phyloP scores from a whole-genome alignment of 495 filamentous ascomycete species.

The Hyaloscypha bicolor region DNA sequence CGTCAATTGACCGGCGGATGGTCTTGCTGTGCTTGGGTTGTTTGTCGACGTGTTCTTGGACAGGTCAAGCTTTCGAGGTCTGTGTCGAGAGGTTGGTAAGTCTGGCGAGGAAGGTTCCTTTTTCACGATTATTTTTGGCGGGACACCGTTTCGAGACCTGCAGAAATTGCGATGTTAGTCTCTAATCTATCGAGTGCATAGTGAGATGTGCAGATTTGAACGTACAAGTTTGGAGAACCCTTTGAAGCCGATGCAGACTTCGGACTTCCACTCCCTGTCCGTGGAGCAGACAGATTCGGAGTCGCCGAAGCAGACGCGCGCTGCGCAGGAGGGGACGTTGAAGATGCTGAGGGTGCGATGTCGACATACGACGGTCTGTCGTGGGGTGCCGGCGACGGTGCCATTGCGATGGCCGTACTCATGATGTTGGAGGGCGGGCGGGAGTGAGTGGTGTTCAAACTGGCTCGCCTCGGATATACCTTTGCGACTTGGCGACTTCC shows the following conservation, averaged over 20 bases:
- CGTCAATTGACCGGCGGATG: slow-evolving; percentile 77
- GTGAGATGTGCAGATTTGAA: slow-evolving; percentile 34
- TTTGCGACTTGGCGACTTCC: slow-evolving; percentile 12
- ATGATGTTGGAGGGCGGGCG: slow-evolving; percentile 41
- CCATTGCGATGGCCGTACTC: slow-evolving; percentile 63
- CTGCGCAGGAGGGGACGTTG: slow-evolving; percentile 43
- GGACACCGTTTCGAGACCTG: slow-evolving; percentile 54
- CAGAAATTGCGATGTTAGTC: slow-evolving; percentile 28
- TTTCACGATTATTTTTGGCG: slow-evolving; percentile 89
- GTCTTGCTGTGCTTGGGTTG: slow-evolving; percentile 57
- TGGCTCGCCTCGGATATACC: slow-evolving; percentile 17
- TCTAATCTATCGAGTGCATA: slow-evolving; percentile 5
- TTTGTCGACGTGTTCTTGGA: slow-evolving; percentile 66
- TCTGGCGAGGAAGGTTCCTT: slow-evolving; percentile 92
- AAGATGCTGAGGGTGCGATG: slow-evolving; percentile 43
- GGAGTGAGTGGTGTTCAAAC: not conserved
- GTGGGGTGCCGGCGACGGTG: slow-evolving; percentile 60
- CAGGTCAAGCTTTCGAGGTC: slow-evolving; percentile 87
- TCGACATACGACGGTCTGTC: slow-evolving; percentile 51
- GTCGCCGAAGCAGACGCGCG: slow-evolving; percentile 40
- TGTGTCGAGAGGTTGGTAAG: slow-evolving; percentile 72
- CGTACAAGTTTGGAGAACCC: slow-evolving; percentile 49
- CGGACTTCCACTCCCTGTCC: slow-evolving; percentile 53
- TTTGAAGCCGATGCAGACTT: slow-evolving; percentile 38
- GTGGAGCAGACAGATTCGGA: slow-evolving; percentile 45